phyloP scores from a whole-genome alignment of 345 rosid species.

The Gossypium ekmanianum region DNA sequence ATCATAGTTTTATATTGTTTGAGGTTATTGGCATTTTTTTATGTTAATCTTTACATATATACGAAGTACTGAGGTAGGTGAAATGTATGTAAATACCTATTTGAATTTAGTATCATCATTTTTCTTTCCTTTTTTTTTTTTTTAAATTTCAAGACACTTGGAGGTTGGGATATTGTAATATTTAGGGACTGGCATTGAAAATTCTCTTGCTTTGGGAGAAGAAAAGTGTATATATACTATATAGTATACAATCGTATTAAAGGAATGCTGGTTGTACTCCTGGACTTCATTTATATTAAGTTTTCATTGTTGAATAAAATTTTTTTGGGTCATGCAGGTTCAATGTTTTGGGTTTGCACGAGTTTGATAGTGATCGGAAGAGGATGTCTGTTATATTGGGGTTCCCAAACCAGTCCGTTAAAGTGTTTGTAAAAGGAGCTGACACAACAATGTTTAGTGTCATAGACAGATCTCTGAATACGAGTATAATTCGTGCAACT shows the following conservation, averaged over 20 bases:
- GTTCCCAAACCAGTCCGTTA: constrained; percentile 75
- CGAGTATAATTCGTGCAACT: constrained; percentile 42
- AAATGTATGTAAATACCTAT: background rate
- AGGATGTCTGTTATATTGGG: constrained; percentile 99
- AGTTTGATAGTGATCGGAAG: constrained; percentile 98
- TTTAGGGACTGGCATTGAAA: background rate
- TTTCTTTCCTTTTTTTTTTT: background rate
- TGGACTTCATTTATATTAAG: background rate
- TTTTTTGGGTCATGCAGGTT: constrained; percentile 66
- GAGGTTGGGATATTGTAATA: background rate
- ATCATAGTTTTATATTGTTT: background rate
- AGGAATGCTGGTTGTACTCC: background rate
- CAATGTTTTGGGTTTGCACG: constrained; percentile 93
- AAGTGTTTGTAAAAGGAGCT: constrained; percentile 92
- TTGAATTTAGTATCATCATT: background rate
- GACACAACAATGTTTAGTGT: constrained; percentile 87
- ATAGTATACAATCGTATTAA: background rate
- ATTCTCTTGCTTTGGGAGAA: background rate
- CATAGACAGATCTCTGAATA: constrained; percentile 46
- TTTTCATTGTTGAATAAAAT: background rate
- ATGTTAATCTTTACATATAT: background rate
- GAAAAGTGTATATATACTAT: background rate
- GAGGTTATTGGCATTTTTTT: background rate
- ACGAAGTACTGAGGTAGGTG: background rate
- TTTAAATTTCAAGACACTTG: background rate